A percentile compares a stretch with the other conserved stretches of the same genome.
These are phyloP conservation scores for Neurospora intermedia DNA, from an alignment of 495 filamentous ascomycete genomes.

Conservation along the genomic window DNA sequence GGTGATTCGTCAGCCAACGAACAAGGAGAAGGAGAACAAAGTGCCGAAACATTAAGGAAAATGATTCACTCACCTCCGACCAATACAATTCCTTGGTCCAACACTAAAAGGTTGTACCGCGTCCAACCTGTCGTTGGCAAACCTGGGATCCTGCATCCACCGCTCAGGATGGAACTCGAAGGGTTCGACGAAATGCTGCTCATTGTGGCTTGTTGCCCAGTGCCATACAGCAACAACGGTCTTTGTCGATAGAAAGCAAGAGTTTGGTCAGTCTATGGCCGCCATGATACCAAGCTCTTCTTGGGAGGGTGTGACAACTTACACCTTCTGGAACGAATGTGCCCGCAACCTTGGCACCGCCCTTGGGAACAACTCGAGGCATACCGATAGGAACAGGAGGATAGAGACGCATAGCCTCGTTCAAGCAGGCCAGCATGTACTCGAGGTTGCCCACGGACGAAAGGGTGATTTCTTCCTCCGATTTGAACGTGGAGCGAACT, in stretches of 20 bases:
- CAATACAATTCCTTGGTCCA: constrained; percentile 47
- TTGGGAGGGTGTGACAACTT: constrained; percentile 11
- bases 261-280: neutral
- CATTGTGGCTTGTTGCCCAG: constrained; percentile 33
- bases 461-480: constrained; percentile 37
- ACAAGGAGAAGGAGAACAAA: neutral
- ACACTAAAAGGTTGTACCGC: constrained; percentile 41
- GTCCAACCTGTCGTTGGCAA: constrained; percentile 32
- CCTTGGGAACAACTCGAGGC: constrained; percentile 32
- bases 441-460: constrained; percentile 28
- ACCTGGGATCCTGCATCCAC: constrained; percentile 32
- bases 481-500: constrained; percentile 36
- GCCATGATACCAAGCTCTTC: neutral
- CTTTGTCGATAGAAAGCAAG: constrained; percentile 15
- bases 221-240: constrained; percentile 39
- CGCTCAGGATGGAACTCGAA: constrained; percentile 38
- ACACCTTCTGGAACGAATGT: constrained; percentile 31
- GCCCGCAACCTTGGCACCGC: constrained; percentile 35
- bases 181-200: constrained; percentile 34
- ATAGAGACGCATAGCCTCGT: constrained; percentile 46
- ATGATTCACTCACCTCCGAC: constrained; percentile 37
- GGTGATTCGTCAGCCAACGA: neutral
- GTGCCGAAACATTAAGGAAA: neutral
- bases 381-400: constrained; percentile 39
- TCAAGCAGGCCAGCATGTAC: constrained; percentile 43